These are phyloP conservation scores for Fusarium sp. DNA, from an alignment of 2,329 filamentous ascomycete genomes.

Conservation along the genomic window DNA sequence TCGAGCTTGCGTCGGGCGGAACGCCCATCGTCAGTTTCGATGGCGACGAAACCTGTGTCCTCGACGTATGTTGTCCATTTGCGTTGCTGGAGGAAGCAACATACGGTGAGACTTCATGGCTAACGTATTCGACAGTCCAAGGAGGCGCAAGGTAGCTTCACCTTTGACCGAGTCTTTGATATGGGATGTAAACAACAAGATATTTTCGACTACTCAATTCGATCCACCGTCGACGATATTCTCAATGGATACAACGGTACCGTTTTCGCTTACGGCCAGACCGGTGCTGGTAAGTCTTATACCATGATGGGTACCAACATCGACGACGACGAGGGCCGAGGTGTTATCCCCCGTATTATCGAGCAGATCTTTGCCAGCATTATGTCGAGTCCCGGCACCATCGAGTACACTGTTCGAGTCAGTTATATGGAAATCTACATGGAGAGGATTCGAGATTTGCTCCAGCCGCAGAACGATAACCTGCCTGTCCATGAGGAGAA, in stretches of 20 bases:
- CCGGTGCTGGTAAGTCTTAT: constrained; percentile 97
- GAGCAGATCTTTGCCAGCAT: constrained; percentile 98
- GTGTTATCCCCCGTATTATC: constrained; percentile 96
- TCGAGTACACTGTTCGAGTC: constrained; percentile 98
- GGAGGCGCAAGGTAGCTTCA: constrained; percentile 87
- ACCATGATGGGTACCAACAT: constrained; percentile 89
- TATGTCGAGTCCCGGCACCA: constrained; percentile 87
- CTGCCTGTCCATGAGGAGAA: constrained; percentile 98
- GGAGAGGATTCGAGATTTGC: constrained; percentile 94
- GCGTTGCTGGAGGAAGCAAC: background rate
- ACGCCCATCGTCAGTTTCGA: constrained; percentile 92
- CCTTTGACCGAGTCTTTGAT: constrained; percentile 97
- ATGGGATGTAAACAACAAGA: constrained; percentile 91
- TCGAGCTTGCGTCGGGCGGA: constrained; percentile 90
- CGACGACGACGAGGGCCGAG: constrained; percentile 86
- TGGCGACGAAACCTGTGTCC: constrained; percentile 85
- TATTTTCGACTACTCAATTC: constrained; percentile 98
- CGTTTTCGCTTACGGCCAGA: constrained; percentile 98
- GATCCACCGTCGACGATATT: constrained; percentile 95
- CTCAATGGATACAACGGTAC: constrained; percentile 99
- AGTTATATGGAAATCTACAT: constrained; percentile 99
- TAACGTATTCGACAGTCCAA: constrained; percentile 70
- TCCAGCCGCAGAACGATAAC: constrained; percentile 94
- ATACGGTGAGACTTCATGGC: constrained; percentile 20
- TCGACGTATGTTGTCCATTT: constrained; percentile 73